Percentiles rank a stretch among this genome's conserved stretches.
Conservation (phyloP, 2,329 filamentous ascomycete species). For the Xylaria sp. region DNA sequence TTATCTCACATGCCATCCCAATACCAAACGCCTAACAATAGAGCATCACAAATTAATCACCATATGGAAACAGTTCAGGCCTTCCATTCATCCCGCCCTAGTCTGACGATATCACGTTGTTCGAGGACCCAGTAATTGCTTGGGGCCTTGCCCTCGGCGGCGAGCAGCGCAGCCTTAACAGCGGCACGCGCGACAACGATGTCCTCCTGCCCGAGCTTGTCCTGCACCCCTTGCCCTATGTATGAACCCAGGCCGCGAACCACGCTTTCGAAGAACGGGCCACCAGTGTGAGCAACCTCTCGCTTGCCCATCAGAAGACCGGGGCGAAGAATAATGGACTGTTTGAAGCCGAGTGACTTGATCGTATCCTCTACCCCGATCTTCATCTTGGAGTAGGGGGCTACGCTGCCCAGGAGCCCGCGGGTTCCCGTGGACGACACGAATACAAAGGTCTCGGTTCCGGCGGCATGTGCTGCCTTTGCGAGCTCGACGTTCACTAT, state of each 20-base stretch:
- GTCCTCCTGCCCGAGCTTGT: slow-evolving; percentile 75
- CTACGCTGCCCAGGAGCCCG: slow-evolving; percentile 47
- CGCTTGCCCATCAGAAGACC: slow-evolving; percentile 77
- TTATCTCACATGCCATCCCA: not conserved
- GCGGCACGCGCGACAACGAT: slow-evolving; percentile 73
- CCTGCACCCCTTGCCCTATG: slow-evolving; percentile 61
- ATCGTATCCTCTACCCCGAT: slow-evolving; percentile 83
- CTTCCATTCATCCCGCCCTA: slow-evolving; percentile 67
- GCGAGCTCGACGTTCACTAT: slow-evolving; percentile 77
- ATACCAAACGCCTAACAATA: slow-evolving; percentile 15
- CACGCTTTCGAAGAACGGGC: slow-evolving; percentile 61
- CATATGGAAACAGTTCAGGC: slow-evolving; percentile 6
- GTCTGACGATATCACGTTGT: slow-evolving; percentile 65
- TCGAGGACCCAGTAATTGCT: slow-evolving; percentile 66
- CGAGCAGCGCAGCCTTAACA: slow-evolving; percentile 63
- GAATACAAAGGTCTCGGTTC: slow-evolving; percentile 77
- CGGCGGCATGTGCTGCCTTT: slow-evolving; percentile 72
- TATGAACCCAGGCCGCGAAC: slow-evolving; percentile 59
- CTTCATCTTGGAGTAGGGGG: slow-evolving; percentile 75
- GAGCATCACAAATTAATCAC: not conserved
- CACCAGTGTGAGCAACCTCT: slow-evolving; percentile 63
- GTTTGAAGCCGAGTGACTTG: slow-evolving; percentile 73
- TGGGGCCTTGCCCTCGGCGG: slow-evolving; percentile 63
- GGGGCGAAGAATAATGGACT: slow-evolving; percentile 75
- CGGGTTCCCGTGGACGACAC: slow-evolving; percentile 65